phyloP scores from a whole-genome alignment of 148 eudicot genomes.

The Vaccinium corymbosum region DNA sequence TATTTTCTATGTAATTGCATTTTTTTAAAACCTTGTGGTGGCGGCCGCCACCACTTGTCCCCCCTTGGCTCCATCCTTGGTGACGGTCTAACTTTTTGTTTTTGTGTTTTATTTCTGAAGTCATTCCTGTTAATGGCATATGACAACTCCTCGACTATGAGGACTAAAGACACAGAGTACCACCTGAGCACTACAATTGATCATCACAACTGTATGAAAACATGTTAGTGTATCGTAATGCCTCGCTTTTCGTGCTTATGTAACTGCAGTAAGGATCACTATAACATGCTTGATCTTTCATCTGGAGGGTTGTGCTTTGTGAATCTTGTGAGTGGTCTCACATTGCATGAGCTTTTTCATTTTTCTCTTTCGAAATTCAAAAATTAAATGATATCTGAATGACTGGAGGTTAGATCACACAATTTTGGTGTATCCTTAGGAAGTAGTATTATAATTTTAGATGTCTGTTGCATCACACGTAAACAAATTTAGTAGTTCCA shows the following conservation, averaged over 20 bases:
- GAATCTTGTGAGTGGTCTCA: neutral
- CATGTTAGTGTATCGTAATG: neutral
- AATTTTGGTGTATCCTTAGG: neutral
- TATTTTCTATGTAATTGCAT: too few relatives aligned
- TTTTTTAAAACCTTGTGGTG: too few relatives aligned
- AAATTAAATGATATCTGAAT: constrained; percentile 26
- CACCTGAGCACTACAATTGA: neutral
- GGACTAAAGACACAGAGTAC: neutral
- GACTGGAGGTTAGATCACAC: constrained; percentile 39
- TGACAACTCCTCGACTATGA: neutral
- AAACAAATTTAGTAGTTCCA: neutral
- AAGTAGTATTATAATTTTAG: neutral
- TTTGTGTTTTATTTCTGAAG: neutral
- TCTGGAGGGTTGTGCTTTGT: neutral
- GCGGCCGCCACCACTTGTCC: too few relatives aligned
- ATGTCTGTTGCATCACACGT: neutral
- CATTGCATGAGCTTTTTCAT: neutral
- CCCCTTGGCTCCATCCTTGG: too few relatives aligned
- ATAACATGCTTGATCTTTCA: neutral
- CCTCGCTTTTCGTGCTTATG: neutral
- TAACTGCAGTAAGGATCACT: neutral
- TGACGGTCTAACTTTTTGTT: too few relatives aligned
- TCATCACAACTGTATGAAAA: neutral
- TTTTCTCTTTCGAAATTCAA: neutral
- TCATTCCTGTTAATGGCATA: neutral